Base-by-base conservation (phyloP, 495 filamentous ascomycete genomes). In the Aspergillus coremiiformis region DNA sequence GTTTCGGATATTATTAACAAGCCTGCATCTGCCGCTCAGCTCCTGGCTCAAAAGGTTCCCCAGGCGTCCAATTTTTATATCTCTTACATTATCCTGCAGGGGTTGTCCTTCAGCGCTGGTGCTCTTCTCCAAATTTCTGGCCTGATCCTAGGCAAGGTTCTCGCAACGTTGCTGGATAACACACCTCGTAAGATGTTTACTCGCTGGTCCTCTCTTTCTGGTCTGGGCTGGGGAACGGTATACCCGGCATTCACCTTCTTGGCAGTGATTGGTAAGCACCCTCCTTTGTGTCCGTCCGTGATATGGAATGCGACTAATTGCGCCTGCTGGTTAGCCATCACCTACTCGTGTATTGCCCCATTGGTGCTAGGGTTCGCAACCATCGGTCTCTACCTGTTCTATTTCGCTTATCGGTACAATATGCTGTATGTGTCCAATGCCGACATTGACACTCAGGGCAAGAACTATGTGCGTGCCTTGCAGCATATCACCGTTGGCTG, bases 321-420 rank as follows among this genome's bases (percentile, higher is more conserved):
- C 22, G 17, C 14, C 49, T 61, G 41, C 54, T 54, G 39, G 41
- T 14, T 46, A 77, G 87, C 84, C 30, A 87, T 97, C 55, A 84
- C 84, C 19, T 98, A 98, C 66, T 85, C 90, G 26, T 84, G 81
- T 64, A 96, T 97, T 62, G 89, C 93, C 14, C 93, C 93, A 0
- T 70, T 97, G 39, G 86, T 97, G 60, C 73, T 96, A 41, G 89
- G 84, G 20, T 96, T 96, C 68, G 86, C 86, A 29, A 83, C 84
- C 17, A 75, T 96, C 45, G 92, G 88, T 51, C 76, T 97, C 52
- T 83, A 78, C 49, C 74, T 96, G 49, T 89, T 98, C 71, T 96
- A 96, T 70, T 74, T 95, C 43, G 91, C 93, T 49, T 96, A 88
- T 80, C 82, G 90, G 5, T 97, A 98, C 78, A 95, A 98, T 64